phyloP scores from a whole-genome alignment of 169 alveolate genomes.

The Cryptosporidium sp. region DNA sequence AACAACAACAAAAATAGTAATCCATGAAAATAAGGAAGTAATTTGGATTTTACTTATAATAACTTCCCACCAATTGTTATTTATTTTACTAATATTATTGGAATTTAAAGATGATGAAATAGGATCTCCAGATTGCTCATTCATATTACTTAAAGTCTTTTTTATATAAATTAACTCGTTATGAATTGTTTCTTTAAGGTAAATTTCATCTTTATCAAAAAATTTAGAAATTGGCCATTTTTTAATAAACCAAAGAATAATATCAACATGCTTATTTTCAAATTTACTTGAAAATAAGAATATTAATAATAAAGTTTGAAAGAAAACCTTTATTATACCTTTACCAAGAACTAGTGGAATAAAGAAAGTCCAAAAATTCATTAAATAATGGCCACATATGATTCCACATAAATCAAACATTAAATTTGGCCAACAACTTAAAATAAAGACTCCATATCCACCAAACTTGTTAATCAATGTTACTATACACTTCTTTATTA shows the following conservation, averaged over 20 bases:
- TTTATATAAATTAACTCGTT: conserved; percentile 30
- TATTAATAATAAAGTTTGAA: conserved; percentile 85
- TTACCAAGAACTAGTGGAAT: conserved; percentile 92
- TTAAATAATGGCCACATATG: conserved; percentile 93
- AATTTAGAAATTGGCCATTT: conserved; percentile 48
- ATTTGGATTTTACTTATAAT: conserved; percentile 10
- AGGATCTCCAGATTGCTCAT: not conserved
- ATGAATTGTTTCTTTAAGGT: conserved; percentile 22
- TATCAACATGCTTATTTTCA: conserved; percentile 59
- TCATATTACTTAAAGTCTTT: conserved; percentile 21
- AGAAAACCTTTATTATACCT: conserved; percentile 88
- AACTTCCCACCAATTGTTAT: not conserved
- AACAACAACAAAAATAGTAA: conserved; percentile 36
- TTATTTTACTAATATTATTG: not conserved
- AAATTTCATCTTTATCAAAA: conserved; percentile 5
- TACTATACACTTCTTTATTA: conserved; percentile 83
- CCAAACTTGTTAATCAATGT: conserved; percentile 88
- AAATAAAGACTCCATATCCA: conserved; percentile 86
- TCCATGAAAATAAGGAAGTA: conserved; percentile 27
- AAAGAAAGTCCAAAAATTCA: conserved; percentile 90
- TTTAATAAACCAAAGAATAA: conserved; percentile 57
- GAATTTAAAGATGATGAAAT: not conserved
- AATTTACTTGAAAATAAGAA: conserved; percentile 83
- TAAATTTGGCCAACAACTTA: conserved; percentile 90
- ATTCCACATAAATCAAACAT: conserved; percentile 92